These are phyloP conservation scores for Castanea crenata DNA, from an alignment of 306 rosid species.

Conservation along the genomic window DNA sequence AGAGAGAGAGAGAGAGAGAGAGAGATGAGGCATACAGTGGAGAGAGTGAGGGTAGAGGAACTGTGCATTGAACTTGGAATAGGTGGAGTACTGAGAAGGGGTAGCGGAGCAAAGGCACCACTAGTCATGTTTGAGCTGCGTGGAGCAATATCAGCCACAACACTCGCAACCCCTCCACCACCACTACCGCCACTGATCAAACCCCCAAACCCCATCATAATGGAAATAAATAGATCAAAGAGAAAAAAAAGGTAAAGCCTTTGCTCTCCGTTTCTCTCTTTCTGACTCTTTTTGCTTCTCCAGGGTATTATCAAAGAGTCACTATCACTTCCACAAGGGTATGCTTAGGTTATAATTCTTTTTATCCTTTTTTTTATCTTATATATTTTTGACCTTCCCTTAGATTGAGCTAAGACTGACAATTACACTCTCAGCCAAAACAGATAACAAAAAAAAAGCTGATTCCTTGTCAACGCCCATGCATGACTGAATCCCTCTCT, in stretches of 20 bases:
- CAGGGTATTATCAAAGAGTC: constrained; percentile 20
- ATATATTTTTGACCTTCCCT: constrained; percentile 38
- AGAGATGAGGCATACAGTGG: constrained; percentile 38
- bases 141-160: constrained; percentile 37
- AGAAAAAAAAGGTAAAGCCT: background rate
- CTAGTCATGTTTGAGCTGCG: constrained; percentile 22
- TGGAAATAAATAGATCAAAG: background rate
- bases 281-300: constrained; percentile 11
- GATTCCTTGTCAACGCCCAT: constrained; percentile 61
- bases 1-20: background rate
- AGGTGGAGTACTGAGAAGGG: constrained; percentile 21
- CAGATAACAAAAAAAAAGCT: constrained; percentile 31
- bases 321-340: constrained; percentile 31
- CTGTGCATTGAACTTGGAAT: constrained; percentile 33
- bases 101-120: constrained; percentile 35
- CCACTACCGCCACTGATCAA: constrained; percentile 30
- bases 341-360: constrained; percentile 18
- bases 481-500: constrained; percentile 35
- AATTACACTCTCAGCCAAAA: constrained; percentile 35
- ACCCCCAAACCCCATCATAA: constrained; percentile 38
- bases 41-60: constrained; percentile 35
- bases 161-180: constrained; percentile 23
- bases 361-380: background rate
- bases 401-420: constrained; percentile 30
- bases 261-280: constrained; percentile 2